These are phyloP conservation scores for Acanthamoeba royreba DNA, from an alignment of 208 protist genomes.

Conservation along the genomic window DNA sequence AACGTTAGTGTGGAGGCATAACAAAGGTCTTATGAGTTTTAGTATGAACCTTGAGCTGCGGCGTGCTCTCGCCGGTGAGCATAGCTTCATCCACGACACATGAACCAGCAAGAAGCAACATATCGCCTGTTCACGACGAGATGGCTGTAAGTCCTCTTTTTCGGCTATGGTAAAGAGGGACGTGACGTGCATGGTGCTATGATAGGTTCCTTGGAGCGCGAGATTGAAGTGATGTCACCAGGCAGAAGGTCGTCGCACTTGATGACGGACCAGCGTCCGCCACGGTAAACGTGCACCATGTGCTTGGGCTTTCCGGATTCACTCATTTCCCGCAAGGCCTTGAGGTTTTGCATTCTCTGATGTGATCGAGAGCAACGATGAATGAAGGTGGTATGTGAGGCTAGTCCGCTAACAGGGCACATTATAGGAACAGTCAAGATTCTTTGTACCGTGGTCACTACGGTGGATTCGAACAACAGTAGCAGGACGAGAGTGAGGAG, in stretches of 20 bases:
- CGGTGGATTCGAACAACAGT: constrained; percentile 72
- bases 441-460: constrained; percentile 50
- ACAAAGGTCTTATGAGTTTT: background rate
- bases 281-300: constrained; percentile 58
- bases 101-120: constrained; percentile 92
- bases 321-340: constrained; percentile 61
- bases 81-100: constrained; percentile 97
- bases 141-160: background rate
- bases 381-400: background rate
- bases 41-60: constrained; percentile 90
- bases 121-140: constrained; percentile 84
- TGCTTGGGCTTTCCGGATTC: constrained; percentile 44
- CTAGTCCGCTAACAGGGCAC: background rate
- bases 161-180: background rate
- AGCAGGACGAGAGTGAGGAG: constrained; percentile 71
- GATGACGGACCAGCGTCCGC: constrained; percentile 49
- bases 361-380: background rate
- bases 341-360: constrained; percentile 64
- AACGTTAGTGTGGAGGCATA: background rate
- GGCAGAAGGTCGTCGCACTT: constrained; percentile 83
- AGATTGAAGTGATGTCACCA: constrained; percentile 88
- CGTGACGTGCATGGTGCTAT: constrained; percentile 23
- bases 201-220: background rate
- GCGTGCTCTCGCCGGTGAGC: constrained; percentile 98
- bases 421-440: background rate